Percentiles rank a stretch among this genome's conserved stretches.
These are phyloP conservation scores for Vickermania ingenoplastis DNA, from an alignment of 208 protist species.

Conservation along the genomic window DNA sequence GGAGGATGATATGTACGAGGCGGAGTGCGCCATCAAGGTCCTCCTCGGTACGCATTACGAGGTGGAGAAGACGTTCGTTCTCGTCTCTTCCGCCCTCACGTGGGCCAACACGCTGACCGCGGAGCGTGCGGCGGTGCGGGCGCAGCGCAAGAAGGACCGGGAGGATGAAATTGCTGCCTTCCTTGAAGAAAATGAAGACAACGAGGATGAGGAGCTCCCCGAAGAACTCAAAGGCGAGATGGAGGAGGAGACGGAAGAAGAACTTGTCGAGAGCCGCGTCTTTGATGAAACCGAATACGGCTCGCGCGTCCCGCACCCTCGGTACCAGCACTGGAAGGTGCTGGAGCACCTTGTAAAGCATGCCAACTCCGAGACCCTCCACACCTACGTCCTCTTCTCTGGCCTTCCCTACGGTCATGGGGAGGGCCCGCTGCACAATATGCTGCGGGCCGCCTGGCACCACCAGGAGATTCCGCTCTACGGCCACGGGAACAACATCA, in stretches of 20 bases:
- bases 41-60: slow-evolving; percentile 76
- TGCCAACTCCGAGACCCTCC: slow-evolving; percentile 80
- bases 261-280: slow-evolving; percentile 39
- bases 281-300: slow-evolving; percentile 86
- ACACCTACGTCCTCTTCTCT: slow-evolving; percentile 85
- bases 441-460: slow-evolving; percentile 74
- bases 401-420: slow-evolving; percentile 87
- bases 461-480: slow-evolving; percentile 57
- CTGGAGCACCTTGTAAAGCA: slow-evolving; percentile 86
- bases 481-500: slow-evolving; percentile 68
- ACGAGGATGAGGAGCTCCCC: slow-evolving; percentile 21
- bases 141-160: slow-evolving; percentile 23
- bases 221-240: slow-evolving; percentile 10
- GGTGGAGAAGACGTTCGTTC: slow-evolving; percentile 88
- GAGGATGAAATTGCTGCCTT: slow-evolving; percentile 29
- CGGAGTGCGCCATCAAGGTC: slow-evolving; percentile 74
- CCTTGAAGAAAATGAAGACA: slow-evolving; percentile 27
- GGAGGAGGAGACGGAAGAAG: slow-evolving; percentile 42
- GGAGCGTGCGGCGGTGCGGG: slow-evolving; percentile 30
- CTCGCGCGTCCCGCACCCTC: slow-evolving; percentile 69
- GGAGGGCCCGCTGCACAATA: slow-evolving; percentile 32
- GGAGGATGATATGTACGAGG: slow-evolving; percentile 71
- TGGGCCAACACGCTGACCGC: slow-evolving; percentile 70
- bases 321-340: slow-evolving; percentile 73
- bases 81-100: slow-evolving; percentile 78